Base-by-base conservation (phyloP, 306 rosid species). In the Luffa aegyptiaca region DNA sequence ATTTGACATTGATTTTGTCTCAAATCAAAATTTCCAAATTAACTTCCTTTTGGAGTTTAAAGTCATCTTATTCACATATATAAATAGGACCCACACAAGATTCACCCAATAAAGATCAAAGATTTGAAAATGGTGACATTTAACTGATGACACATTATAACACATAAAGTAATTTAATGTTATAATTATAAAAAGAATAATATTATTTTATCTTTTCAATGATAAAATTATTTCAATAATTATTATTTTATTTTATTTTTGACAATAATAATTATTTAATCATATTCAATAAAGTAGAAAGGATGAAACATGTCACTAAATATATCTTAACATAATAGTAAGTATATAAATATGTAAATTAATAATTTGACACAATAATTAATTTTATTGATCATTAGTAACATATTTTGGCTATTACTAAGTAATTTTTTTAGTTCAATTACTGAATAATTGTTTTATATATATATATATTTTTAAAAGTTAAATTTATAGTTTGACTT, bases 51-150 rank as follows among this genome's bases (percentile, higher is more conserved):
- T 39, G 6, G 42, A 66, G 73, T 66, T 66, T 18, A 41, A 66
- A 66, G 73, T 66, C 73, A 66, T 66, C 73, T 66, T 39, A 66
- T 66, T 17, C 73, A 39, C 73, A 66, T 66, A 66, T 66, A 66
- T 39, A 39, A 66, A 49, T 17, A 1, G 33, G 73, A 0, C 73
- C 72, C 73, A 66, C 51, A 8, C 48, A 9, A 66, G 73, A 66
- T 66, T 39, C 73, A 66, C 73, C 73, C 73, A 66, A 39, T 66
- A 66, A 66, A 66, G 73, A 66, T 66, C 49, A 66, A 66, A 66
- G 49, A 66, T 66, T 66, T 66, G 73, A 66, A 63, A 66, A 66
- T 66, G 8, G 73, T 66, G 73, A 66, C 73, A 66, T 66, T 66
- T 66, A 66, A 66, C 73, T 39, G 48, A 17, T 36, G 0, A 16